Evolutionary conservation across 345 rosid genomes (phyloP), one percentile per base, ranked within the genome.

Genomic region (Gossypium turneri): DNA sequence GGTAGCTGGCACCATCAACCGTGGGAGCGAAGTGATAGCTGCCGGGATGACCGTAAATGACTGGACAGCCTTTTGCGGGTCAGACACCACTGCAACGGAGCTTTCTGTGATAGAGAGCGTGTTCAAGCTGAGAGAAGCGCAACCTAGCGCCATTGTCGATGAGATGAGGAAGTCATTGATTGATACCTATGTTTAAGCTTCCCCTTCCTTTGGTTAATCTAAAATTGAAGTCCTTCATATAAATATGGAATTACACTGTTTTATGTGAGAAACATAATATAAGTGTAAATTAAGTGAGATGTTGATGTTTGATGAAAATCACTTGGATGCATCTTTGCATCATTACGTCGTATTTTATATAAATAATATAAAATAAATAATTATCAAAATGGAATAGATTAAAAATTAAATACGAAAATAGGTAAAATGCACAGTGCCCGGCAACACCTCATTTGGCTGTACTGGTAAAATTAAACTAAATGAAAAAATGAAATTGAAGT

Each of bases 141-240:
- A 89, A 72, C 97, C 97, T 19, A 88, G 83, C 82, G 89, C 96
- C 53, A 86, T 93, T 13, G 94, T 93, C 0, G 92, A 89, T 9
- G 97, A 95, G 86, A 93, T 91, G 97, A 93, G 99, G 85, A 93
- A 87, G 80, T 93, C 98, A 0, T 81, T 95, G 76, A 91, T 95
- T 60, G 98, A 93, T 77, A 93, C 78, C 74, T 87, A 86, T 78
- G 97, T 90, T 78, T 89, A 80, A 85, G 12, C 7, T 56, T 8
- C 3, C n/a, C 12, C 4, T 9, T 43, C 19, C 29, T 44, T 20
- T 6, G 34, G 12, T 68, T 68, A 34, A 34, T 34, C 38, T 3
- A 0, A 57, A 20, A 20, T 20, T 57, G 25, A 57, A 20, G 61
- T 20, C 27, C 1, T 5, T 0, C 12, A 45, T 45, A 45, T 45